phyloP scores from a whole-genome alignment of 208 protist genomes.

The Zelonia costaricensis region DNA sequence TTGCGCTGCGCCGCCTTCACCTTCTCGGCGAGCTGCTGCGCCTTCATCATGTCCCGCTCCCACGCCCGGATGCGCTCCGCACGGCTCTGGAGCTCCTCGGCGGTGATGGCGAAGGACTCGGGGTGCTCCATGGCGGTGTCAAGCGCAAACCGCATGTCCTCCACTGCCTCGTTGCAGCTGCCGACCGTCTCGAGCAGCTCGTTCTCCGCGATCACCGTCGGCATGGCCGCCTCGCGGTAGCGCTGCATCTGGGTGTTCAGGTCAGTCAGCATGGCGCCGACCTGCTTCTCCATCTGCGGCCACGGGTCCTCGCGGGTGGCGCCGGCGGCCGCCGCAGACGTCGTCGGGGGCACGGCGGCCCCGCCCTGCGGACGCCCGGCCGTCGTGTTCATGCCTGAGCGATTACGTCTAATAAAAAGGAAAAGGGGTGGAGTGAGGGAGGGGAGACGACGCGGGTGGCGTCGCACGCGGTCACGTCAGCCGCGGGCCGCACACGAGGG shows the following conservation, averaged over 20 bases:
- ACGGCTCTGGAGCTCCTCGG: conserved; percentile 67
- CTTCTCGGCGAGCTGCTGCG: conserved; percentile 55
- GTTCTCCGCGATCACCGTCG: conserved; percentile 72
- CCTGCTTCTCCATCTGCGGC: conserved; percentile 81
- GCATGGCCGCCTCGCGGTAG: conserved; percentile 41
- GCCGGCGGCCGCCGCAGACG: conserved; percentile 1
- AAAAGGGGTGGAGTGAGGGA: not conserved
- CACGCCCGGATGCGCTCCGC: conserved; percentile 65
- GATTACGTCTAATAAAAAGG: not conserved
- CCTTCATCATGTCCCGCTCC: conserved; percentile 76
- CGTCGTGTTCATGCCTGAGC: not conserved
- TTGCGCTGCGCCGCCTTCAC: conserved; percentile 46
- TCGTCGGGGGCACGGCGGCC: conserved; percentile 1
- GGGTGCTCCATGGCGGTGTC: conserved; percentile 81
- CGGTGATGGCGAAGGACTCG: conserved; percentile 71
- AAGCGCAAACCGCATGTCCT: conserved; percentile 80
- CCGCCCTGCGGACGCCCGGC: not conserved
- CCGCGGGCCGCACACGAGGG: too few relatives aligned
- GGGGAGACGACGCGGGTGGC: too few relatives aligned
- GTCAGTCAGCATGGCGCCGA: conserved; percentile 69
- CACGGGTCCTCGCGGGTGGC: conserved; percentile 70
- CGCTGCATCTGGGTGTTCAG: conserved; percentile 59
- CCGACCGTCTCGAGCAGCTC: conserved; percentile 69
- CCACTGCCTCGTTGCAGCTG: conserved; percentile 61
- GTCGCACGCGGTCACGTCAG: too few relatives aligned